These are phyloP conservation scores for Rhizopogon sp. DNA, from an alignment of 768 basidiomycete genomes.

Conservation along the genomic window DNA sequence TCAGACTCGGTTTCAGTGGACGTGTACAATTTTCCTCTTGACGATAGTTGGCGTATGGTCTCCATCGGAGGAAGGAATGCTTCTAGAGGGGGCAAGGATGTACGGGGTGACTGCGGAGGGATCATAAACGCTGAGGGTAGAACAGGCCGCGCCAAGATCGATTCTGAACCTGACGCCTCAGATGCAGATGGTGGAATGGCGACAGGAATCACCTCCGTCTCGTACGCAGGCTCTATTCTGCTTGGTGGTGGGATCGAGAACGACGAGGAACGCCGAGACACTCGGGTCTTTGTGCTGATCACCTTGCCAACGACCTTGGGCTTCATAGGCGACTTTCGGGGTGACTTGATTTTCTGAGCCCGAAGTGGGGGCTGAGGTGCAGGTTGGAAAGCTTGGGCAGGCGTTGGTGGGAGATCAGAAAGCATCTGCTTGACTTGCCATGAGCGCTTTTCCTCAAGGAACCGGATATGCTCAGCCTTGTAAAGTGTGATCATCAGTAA, in stretches of 20 bases:
- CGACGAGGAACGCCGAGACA: conserved; percentile 43
- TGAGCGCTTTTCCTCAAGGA: conserved; percentile 67
- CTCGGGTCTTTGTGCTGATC: conserved; percentile 38
- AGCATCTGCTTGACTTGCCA: conserved; percentile 67
- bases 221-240: conserved; percentile 39
- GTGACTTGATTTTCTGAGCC: conserved; percentile 25
- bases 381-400: conserved; percentile 21
- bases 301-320: conserved; percentile 43
- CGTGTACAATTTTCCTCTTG: not conserved
- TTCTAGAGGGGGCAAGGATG: conserved; percentile 53
- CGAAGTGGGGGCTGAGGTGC: conserved; percentile 24
- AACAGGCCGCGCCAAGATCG: conserved; percentile 37
- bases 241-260: conserved; percentile 31
- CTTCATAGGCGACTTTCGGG: conserved; percentile 42
- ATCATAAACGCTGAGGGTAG: conserved; percentile 71
- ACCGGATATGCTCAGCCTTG: conserved; percentile 56
- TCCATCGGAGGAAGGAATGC: conserved; percentile 27
- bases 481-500: conserved; percentile 2
- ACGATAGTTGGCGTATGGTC: conserved; percentile 13
- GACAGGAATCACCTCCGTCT: conserved; percentile 43
- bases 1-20: not conserved
- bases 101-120: conserved; percentile 71
- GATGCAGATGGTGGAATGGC: conserved; percentile 19
- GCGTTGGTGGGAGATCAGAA: conserved; percentile 48
- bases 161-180: conserved; percentile 17